These are phyloP conservation scores for Blepharisma japonicum DNA, from an alignment of 73 alveolate species.

Conservation along the genomic window DNA sequence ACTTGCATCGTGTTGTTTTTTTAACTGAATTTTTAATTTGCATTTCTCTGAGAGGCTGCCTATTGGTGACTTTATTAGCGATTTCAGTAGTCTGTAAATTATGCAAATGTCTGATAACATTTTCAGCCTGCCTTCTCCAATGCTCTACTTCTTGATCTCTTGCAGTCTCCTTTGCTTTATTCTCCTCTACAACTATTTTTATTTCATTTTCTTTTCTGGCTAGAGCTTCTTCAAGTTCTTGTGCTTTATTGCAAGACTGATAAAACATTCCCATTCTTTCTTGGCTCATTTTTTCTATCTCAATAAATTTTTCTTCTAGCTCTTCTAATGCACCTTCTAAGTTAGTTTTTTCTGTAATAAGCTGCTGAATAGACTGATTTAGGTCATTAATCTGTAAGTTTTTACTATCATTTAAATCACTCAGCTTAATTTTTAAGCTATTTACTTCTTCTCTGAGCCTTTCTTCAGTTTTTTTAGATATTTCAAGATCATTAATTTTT, in stretches of 20 bases:
- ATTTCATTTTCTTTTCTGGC: constrained; percentile 9
- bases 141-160: constrained; percentile 14
- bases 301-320: constrained; percentile 27
- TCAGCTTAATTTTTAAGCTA: constrained; percentile 1
- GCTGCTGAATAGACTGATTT: neutral
- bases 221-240: constrained; percentile 14
- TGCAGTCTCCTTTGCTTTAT: neutral
- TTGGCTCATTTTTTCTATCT: constrained; percentile 25
- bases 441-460: constrained; percentile 27
- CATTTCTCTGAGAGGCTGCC: neutral
- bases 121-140: constrained; percentile 17
- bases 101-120: neutral
- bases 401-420: neutral
- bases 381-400: neutral
- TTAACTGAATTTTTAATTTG: neutral
- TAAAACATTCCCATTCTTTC: neutral
- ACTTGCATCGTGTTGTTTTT: neutral
- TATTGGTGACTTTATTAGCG: neutral
- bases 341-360: neutral
- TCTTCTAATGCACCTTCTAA: constrained; percentile 16
- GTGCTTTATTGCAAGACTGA: neutral
- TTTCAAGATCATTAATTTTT: constrained; percentile 3
- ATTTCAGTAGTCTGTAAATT: neutral
- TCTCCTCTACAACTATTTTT: neutral
- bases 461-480: constrained; percentile 27